These are phyloP conservation scores for Actinomortierella wolfii DNA, from an alignment of 371 early-diverging fungal genomes.

Conservation along the genomic window DNA sequence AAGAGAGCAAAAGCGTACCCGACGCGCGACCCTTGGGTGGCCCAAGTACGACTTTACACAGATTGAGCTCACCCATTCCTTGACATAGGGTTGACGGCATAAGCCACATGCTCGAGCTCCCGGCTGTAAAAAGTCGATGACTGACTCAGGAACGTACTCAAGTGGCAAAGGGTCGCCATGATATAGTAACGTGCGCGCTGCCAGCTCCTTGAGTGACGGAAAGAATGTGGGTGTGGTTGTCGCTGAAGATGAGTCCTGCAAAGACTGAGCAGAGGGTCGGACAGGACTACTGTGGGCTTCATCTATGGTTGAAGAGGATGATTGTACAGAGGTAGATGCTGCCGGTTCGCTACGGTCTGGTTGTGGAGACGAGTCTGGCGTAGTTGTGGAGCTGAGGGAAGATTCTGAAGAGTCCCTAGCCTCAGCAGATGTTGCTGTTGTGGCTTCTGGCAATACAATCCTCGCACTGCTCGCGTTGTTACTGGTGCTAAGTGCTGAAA, in stretches of 20 bases:
- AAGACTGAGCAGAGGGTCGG: conserved; percentile 18
- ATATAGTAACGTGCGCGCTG: conserved; percentile 24
- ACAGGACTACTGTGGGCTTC: not conserved
- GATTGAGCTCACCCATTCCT: conserved; percentile 68
- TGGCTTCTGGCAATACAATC: not conserved
- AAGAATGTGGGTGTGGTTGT: conserved; percentile 30
- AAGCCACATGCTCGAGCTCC: conserved; percentile 52
- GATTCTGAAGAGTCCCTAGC: conserved; percentile 5
- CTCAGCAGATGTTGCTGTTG: too few relatives aligned
- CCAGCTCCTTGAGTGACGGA: conserved; percentile 23
- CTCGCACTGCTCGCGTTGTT: conserved; percentile 10
- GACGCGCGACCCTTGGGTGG: conserved; percentile 63
- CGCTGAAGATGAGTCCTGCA: conserved; percentile 39
- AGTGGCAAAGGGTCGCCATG: conserved; percentile 19
- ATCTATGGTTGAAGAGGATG: conserved; percentile 4
- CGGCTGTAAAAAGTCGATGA: conserved; percentile 51
- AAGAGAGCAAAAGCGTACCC: conserved; percentile 61
- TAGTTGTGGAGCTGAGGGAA: not conserved
- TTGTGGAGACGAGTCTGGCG: conserved; percentile 1
- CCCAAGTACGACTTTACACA: conserved; percentile 64
- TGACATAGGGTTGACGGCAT: conserved; percentile 59
- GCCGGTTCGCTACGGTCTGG: not conserved
- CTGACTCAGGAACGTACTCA: conserved; percentile 46
- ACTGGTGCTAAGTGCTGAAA: not conserved
- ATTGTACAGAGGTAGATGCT: not conserved